Evolutionary conservation across 208 protist species (phyloP), one percentile per base, ranked within the genome.

Genomic region (Trypanosoma avium): DNA sequence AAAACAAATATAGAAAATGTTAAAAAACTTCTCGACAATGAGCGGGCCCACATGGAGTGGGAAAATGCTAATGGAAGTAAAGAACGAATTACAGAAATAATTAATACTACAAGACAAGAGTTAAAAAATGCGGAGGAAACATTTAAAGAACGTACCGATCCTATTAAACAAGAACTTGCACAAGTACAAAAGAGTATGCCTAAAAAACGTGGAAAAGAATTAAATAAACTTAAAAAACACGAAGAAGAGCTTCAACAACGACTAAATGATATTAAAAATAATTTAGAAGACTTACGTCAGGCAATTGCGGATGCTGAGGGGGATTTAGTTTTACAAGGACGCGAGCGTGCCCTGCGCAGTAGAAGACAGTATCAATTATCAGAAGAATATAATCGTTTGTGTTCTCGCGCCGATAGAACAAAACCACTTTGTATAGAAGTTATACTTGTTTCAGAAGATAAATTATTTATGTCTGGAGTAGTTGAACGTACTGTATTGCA

Each of bases 141-240:
- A 30, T 15, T 65, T 4, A 42, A 47, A 15, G 50, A 58, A 29
- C 1, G 40, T 2, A 30, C 24, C 8, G 48, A 35, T 3, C 29
- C 42, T 21, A n/a, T 66, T 9, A 21, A 75, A 27, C 60, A 67
- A 47, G 56, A 75, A 46, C 12, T 67, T 19, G 56, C 59, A 29
- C 52, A 72, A 24, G 12, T 68, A 1, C 61, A 65, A 21, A 65
- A 63, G 45, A 61, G 8, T 32, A 60, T 81, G 26, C 38, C 8
- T 24, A 73, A 77, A 43, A 49, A 54, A 38, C 86, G 85, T 43
- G 84, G 84, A 0, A 82, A 82, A 58, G 88, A 94, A 62, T 66
- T 81, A 24, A 47, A 70, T 30, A 74, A 67, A 36, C 68, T 89
- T 33, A 73, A 83, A 59, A 61, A 69, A 40, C 81, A 86, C 40